Evolutionary conservation across 495 filamentous ascomycete genomes (phyloP).

Genomic region (Talaromyces proteolyticus): DNA sequence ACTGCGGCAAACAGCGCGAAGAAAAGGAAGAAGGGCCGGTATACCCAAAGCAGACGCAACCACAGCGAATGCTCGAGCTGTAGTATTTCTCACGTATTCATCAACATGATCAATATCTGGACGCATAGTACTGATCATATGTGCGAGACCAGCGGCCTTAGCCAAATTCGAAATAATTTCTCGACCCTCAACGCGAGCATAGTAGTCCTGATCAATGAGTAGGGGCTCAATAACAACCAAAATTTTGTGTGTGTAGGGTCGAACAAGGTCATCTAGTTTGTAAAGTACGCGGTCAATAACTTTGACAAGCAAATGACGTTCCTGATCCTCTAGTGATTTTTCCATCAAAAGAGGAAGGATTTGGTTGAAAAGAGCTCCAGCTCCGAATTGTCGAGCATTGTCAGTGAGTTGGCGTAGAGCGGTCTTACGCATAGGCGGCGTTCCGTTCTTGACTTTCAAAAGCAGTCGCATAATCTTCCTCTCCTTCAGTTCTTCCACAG

Average conservation of each 20-base stretch:
- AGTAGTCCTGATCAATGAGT: slow-evolving; percentile 99
- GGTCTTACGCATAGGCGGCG: slow-evolving; percentile 98
- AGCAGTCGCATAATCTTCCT: slow-evolving; percentile 97
- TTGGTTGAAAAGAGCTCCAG: slow-evolving; percentile 93
- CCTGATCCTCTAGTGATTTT: slow-evolving; percentile 96
- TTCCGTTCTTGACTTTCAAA: slow-evolving; percentile 99
- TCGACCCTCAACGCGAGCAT: slow-evolving; percentile 94
- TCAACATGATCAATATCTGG: slow-evolving; percentile 98
- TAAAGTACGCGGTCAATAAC: slow-evolving; percentile 98
- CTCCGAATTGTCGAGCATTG: slow-evolving; percentile 94
- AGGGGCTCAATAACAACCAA: slow-evolving; percentile 98
- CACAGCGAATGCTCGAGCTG: slow-evolving; percentile 93
- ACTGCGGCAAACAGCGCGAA: slow-evolving; percentile 90
- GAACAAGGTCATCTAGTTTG: slow-evolving; percentile 95
- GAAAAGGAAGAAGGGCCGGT: slow-evolving; percentile 88
- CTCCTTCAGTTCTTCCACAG: slow-evolving; percentile 93
- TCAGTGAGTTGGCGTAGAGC: slow-evolving; percentile 97
- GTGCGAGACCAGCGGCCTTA: slow-evolving; percentile 94
- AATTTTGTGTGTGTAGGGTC: slow-evolving; percentile 97
- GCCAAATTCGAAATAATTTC: slow-evolving; percentile 98
- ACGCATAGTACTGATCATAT: slow-evolving; percentile 99
- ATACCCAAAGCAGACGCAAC: slow-evolving; percentile 97
- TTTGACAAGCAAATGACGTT: slow-evolving; percentile 97
- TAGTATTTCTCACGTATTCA: slow-evolving; percentile 99
- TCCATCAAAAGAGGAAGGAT: slow-evolving; percentile 98